Conservation (phyloP, 2,329 filamentous ascomycete species). For the Phyllosticta capitalensis region DNA sequence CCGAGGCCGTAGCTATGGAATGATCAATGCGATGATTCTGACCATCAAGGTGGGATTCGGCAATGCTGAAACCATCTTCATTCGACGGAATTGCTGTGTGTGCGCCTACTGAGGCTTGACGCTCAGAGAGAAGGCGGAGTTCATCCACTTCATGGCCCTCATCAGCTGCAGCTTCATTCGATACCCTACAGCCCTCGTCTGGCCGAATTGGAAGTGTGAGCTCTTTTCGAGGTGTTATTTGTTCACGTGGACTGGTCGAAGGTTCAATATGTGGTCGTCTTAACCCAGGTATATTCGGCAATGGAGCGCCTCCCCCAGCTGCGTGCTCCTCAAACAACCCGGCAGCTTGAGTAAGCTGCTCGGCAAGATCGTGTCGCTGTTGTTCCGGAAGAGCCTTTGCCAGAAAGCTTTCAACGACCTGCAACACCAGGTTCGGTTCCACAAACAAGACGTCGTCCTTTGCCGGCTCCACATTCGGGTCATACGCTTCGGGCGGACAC, state of each 20-base stretch:
- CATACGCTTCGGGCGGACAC: slow-evolving; percentile 56
- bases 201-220: background rate
- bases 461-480: slow-evolving; percentile 60
- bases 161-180: background rate
- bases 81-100: background rate
- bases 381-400: slow-evolving; percentile 3
- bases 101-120: background rate
- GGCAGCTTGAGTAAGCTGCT: background rate
- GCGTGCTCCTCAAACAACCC: background rate
- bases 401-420: slow-evolving; percentile 37
- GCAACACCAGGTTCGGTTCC: slow-evolving; percentile 41
- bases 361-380: background rate
- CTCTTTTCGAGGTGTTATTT: background rate
- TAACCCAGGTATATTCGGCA: background rate
- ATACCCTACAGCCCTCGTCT: background rate
- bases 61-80: background rate
- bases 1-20: background rate
- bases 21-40: background rate
- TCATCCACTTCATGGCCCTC: background rate
- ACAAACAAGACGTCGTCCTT: slow-evolving; percentile 65
- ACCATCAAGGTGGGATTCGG: background rate
- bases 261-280: background rate
- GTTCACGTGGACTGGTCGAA: background rate
- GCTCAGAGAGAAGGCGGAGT: background rate
- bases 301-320: background rate